These are phyloP conservation scores for Russula earlei DNA, from an alignment of 768 basidiomycete species.

Conservation along the genomic window DNA sequence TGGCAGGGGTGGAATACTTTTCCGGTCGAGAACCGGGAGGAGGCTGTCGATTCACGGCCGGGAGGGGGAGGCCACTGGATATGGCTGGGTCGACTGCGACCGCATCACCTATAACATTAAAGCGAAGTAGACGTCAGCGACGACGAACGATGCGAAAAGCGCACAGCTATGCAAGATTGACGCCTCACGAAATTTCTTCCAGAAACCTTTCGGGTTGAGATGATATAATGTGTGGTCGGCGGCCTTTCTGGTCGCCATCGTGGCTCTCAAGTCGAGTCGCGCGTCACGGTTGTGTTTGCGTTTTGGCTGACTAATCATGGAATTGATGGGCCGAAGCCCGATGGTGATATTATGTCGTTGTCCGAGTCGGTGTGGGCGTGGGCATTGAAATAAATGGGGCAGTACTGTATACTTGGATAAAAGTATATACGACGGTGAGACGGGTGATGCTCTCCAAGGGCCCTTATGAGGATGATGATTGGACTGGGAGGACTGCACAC, in stretches of 20 bases:
- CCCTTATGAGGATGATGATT: too few species aligned
- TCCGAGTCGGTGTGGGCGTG: too few species aligned
- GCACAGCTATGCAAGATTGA: not conserved
- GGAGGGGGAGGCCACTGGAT: constrained; percentile 79
- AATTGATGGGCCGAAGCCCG: too few species aligned
- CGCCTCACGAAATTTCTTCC: constrained; percentile 89
- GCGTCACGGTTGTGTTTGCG: not conserved
- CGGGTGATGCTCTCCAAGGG: too few species aligned
- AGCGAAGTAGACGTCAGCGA: not conserved
- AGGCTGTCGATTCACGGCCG: constrained; percentile 65
- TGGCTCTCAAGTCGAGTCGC: not conserved
- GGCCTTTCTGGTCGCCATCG: constrained; percentile 68
- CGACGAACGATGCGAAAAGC: too few species aligned
- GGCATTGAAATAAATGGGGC: too few species aligned
- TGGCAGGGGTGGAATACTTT: constrained; percentile 78
- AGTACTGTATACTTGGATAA: too few species aligned
- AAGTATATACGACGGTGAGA: too few species aligned
- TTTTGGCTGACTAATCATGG: constrained; percentile 4
- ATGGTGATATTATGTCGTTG: too few species aligned
- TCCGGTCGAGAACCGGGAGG: constrained; percentile 86
- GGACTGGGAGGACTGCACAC: too few species aligned
- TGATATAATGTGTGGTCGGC: constrained; percentile 90
- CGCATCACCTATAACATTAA: constrained; percentile 55
- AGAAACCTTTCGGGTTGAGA: constrained; percentile 80
- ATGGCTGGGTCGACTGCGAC: constrained; percentile 84